Base-by-base conservation (phyloP, 2,329 filamentous ascomycete species). In the Coniella lustricola region DNA sequence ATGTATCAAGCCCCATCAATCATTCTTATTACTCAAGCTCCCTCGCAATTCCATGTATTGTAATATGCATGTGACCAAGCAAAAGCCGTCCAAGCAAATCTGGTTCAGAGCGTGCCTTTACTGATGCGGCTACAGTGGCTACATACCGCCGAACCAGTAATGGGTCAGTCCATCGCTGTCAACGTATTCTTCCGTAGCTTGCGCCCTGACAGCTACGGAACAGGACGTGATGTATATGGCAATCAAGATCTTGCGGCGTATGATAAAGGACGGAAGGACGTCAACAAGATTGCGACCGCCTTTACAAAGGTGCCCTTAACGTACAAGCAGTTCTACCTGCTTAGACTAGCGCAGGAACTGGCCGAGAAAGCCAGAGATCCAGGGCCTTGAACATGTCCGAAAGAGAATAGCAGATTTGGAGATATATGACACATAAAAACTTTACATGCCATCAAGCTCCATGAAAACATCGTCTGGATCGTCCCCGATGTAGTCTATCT, bases 111-210 rank as follows among this genome's bases (percentile, higher is more conserved):
- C 5, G 10, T 12, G 9, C 3, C 7, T 16, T 7, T 32, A 22
- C 29, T 35, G 37, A 14, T 38, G 7, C 25, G 9, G n/a, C 1
- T 3, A 5, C 14, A 46, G 44, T 95, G 90, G 90, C 74, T 87
- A 12, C 90, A 95, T 64, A 84, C 88, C 1, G 84, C 82, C 2
- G 73, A 76, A 0, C 82, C 84, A 1, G 71, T 65, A 1, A 67
- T 75, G 7, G 62, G 70, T 38, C 63, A 80, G 51, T 90, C 87
- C 56, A 73, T 95, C 7, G 87, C 87, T 1, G 82, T 95, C n/a
- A 95, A 95, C 62, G 77, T 91, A 22, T 95, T 95, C 70, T 95
- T 94, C 68, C 80, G 82, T 37, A 84, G 82, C 53, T 70, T 93
- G 9, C 69, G 81, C 3, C 69, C 63, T 3, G 81, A 77, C 1